These are phyloP conservation scores for Digitaria exilis DNA, from an alignment of 202 grass and related monocot genomes.

Conservation along the genomic window DNA sequence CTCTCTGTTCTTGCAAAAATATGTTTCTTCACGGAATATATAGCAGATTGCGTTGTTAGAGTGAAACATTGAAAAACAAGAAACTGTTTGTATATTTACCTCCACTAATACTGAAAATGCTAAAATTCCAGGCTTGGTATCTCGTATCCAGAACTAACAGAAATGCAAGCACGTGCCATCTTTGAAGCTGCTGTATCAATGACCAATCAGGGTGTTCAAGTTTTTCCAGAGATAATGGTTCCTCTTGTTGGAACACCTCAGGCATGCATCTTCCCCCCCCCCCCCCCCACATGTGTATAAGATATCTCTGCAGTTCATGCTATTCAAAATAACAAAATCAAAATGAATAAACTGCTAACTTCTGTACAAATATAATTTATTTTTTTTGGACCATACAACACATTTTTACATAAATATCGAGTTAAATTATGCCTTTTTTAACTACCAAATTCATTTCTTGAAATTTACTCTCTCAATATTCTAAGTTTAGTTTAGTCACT, in stretches of 20 bases:
- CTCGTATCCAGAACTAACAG: constrained; percentile 91
- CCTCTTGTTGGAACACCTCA: constrained; percentile 98
- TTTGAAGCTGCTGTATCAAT: constrained; percentile 95
- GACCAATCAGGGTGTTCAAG: constrained; percentile 83
- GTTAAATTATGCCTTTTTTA: background rate
- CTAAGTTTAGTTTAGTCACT: constrained; percentile 13
- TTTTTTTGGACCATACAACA: background rate
- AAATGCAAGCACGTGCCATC: constrained; percentile 98
- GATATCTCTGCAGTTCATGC: constrained; percentile 1
- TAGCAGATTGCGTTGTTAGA: background rate
- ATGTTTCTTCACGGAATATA: background rate
- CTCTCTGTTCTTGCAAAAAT: constrained; percentile 9
- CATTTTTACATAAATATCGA: constrained; percentile 1
- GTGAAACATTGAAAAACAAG: constrained; percentile 4
- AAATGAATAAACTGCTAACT: constrained; percentile 15
- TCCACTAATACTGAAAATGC: constrained; percentile 35
- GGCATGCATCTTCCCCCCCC: constrained; percentile 62
- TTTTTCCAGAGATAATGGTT: constrained; percentile 98
- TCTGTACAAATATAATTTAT: constrained; percentile 12
- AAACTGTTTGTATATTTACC: background rate
- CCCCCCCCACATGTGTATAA: too few relatives aligned
- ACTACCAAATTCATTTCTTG: constrained; percentile 22
- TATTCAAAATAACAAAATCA: constrained; percentile 18
- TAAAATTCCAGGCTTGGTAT: constrained; percentile 90
- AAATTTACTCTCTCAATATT: constrained; percentile 20